phyloP scores from a whole-genome alignment of 2,329 filamentous ascomycete species.

The Pseudogymnoascus sp. region DNA sequence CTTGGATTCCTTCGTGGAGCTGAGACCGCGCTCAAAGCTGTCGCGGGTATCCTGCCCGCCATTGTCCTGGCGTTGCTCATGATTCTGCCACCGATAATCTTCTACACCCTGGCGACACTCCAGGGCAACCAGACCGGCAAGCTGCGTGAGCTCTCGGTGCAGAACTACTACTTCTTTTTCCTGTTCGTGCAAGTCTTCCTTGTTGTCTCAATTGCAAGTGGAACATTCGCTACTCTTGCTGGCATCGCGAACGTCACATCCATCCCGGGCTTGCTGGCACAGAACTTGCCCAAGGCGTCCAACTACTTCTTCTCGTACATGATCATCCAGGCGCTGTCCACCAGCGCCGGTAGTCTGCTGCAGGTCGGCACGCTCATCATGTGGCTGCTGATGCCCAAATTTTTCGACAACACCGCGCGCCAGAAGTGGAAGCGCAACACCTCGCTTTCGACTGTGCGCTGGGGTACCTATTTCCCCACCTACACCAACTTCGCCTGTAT shows the following conservation, averaged over 20 bases:
- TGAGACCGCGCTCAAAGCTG: slow-evolving; percentile 50
- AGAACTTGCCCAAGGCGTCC: slow-evolving; percentile 73
- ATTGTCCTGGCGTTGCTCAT: slow-evolving; percentile 69
- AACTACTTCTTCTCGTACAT: slow-evolving; percentile 99
- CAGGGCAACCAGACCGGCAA: slow-evolving; percentile 80
- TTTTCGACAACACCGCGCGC: slow-evolving; percentile 72
- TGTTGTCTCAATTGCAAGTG: slow-evolving; percentile 75
- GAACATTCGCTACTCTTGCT: slow-evolving; percentile 57
- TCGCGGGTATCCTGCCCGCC: slow-evolving; percentile 83
- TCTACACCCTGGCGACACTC: slow-evolving; percentile 62
- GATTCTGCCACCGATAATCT: slow-evolving; percentile 69
- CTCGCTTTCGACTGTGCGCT: slow-evolving; percentile 65
- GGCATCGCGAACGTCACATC: slow-evolving; percentile 53
- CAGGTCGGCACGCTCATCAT: slow-evolving; percentile 71
- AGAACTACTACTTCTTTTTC: slow-evolving; percentile 88
- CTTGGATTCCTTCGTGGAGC: slow-evolving; percentile 58
- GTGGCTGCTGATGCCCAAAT: slow-evolving; percentile 73
- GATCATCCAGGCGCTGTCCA: slow-evolving; percentile 85
- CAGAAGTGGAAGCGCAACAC: slow-evolving; percentile 85
- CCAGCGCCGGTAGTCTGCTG: slow-evolving; percentile 79
- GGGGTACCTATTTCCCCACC: slow-evolving; percentile 91
- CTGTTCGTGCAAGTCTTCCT: slow-evolving; percentile 93
- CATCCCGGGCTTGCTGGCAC: slow-evolving; percentile 64
- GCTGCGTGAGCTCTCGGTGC: slow-evolving; percentile 71
- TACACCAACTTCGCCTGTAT: slow-evolving; percentile 97